These are phyloP conservation scores for Vigna mungo DNA, from an alignment of 306 rosid genomes.

Conservation along the genomic window DNA sequence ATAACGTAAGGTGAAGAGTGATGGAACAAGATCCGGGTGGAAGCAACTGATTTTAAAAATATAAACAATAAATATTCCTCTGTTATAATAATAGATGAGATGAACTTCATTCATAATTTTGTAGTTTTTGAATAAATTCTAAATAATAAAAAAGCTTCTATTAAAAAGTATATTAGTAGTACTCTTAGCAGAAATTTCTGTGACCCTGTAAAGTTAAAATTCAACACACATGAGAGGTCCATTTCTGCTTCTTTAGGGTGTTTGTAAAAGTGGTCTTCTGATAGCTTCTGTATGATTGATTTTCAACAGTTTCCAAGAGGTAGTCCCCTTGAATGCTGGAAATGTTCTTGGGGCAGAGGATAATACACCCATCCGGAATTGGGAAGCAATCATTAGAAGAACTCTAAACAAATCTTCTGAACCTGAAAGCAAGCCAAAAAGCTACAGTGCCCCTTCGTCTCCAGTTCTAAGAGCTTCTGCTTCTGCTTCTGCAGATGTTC, in stretches of 20 bases:
- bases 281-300: conserved; percentile 20
- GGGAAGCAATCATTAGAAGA: conserved; percentile 88
- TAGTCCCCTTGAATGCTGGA: conserved; percentile 94
- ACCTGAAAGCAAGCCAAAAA: conserved; percentile 63
- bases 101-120: too few species aligned
- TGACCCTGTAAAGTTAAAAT: background rate
- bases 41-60: too few species aligned
- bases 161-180: background rate
- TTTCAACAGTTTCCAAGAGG: conserved; percentile 84
- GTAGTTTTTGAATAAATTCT: too few species aligned
- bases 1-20: too few species aligned
- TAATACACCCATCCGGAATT: conserved; percentile 75
- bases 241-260: conserved; percentile 11
- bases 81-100: too few species aligned
- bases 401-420: conserved; percentile 74
- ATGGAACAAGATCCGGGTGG: too few species aligned
- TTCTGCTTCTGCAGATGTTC: conserved; percentile 58
- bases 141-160: background rate
- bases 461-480: conserved; percentile 66
- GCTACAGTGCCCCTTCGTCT: conserved; percentile 83
- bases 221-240: background rate
- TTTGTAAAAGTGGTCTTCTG: conserved; percentile 37
- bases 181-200: background rate
- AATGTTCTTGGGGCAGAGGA: conserved; percentile 97
- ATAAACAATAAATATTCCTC: too few species aligned